Evolutionary conservation across 768 basidiomycete genomes (phyloP), one percentile per base, ranked within the genome.

Genomic region (Tylopilus felleus): DNA sequence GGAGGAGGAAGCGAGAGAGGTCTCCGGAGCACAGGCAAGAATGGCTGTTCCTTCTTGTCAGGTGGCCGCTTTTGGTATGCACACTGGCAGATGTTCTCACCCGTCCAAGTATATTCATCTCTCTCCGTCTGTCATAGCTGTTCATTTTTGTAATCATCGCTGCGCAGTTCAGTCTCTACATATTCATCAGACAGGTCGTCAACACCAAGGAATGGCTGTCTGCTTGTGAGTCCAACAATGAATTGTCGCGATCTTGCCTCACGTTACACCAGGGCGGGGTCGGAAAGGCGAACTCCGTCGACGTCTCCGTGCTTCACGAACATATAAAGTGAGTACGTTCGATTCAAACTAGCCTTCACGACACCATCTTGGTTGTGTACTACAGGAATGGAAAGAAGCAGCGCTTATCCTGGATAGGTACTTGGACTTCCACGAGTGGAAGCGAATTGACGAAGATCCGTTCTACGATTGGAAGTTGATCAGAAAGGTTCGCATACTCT

Each of bases 381-480:
- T 50, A 10, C 59, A 90, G 78, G 90, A 97, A 72, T 99, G 97
- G 97, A 92, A 88, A 70, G 76, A 78, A 27, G 84, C 85, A 0
- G 97, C 97, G 1, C 71, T 79, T 49, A 79, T 77, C 39, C 68
- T 99, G 57, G 97, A 99, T 63, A 78, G 81, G 51, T 88, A 88
- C 73, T 75, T 98, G 25, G 78, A 85, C 7, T 96, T 97, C 62
- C 79, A 93, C 52, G 83, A 86, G 51, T 99, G 97, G 97, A 98
- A 98, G 69, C 78, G 76, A 49, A 69, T 83, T 12, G 90, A 96
- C 43, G 90, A 94, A 62, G 93, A 96, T 69, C 75, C 84, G 2
- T 97, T 87, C 60, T 98, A 95, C 67, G 97, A 98, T 62, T 95
- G 88, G 82, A 83, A 85, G 57, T 78, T 98, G 51, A 84, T 96